Base-by-base conservation (phyloP, 768 basidiomycete species). In the Phlegmacium glaucopus region DNA sequence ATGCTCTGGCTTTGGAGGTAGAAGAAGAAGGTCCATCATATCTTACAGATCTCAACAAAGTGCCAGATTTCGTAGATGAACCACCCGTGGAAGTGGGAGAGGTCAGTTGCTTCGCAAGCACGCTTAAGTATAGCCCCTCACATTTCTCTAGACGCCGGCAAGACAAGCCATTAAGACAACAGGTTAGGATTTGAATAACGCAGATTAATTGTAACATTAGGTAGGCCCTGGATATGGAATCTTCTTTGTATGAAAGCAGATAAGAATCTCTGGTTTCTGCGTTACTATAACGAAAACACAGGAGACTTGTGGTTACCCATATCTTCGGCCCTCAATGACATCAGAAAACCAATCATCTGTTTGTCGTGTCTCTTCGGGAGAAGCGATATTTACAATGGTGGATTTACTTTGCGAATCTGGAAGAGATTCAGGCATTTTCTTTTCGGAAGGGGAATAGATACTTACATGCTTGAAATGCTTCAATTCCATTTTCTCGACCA, bases 21-120 rank as follows among this genome's bases (percentile, higher is more conserved):
- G 94, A 96, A 56, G 91, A 93, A 41, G 94, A 94, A 60, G 89
- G 87, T 1, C 70, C 90, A 1, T 90, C 90, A 3, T 99, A 99
- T 68, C 77, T 99, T 16, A 67, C 82, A 15, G 90, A 94, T 62
- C 71, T 94, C 46, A 87, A 83, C 67, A 92, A 90, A 62, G 80
- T 81, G 11, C 95, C 95, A 38, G 94, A 96, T 65, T 96, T 96
- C 63, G 72, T 94, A 9, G 95, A 98, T 61, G 87, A 93, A 49
- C 72, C 88, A 10, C 94, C 94, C 11, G 71, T 89, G 18, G 86
- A 90, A 57, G 36, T 75, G 16, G 63, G 64, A 50, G 84, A 89
- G 73, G 86, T 84, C 45, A 44, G 75, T 63, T 53, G 28, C 39
- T 13, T 25, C 9, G 15, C 36, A 18, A 13, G 28, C 39, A 5